Base-by-base conservation (phyloP, 2,329 filamentous ascomycete genomes). In the Cordyceps tenuipes region DNA sequence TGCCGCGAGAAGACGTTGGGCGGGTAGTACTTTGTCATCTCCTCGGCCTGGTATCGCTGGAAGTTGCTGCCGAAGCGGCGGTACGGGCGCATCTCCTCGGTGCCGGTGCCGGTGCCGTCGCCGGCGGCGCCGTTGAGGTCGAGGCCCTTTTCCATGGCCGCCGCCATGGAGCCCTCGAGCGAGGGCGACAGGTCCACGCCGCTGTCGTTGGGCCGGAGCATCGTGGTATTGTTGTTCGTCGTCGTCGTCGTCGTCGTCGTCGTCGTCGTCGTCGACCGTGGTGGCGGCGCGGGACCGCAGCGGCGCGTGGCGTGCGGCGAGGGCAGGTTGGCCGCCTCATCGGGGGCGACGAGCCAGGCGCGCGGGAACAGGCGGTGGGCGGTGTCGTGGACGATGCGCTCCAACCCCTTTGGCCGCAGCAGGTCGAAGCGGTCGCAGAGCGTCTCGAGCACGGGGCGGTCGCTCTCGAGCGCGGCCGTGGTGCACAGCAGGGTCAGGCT, bases 11-110 rank as follows among this genome's bases (percentile, higher is more conserved):
- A 93, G 6, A 77, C 76, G 0, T 77, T 75, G 1, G 79, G 74
- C 61, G 88, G 79, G 17, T 78, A 74, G 19, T 88, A 80, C 76
- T 96, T 96, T 68, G 77, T 78, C 63, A 95, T 72, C 72, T 96
- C 90, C 65, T 87, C 84, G 0, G 91, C 91, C 29, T 88, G 86
- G 68, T 91, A 93, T 5, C 91, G 86, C 75, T 94, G 88, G 61
- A 85, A 91, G 69, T 93, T 94, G 57, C 79, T 90, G 5, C 81
- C 81, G 71, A 94, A 96, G 9, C 71, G 73, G 43, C 77, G 66
- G 60, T 84, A 84, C 57, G 66, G 63, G 2, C 65, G 66, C 43
- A 67, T 64, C n/a, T 62, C 63, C n/a, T 60, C 57, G n/a, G 63
- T 65, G 39, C n/a, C 56, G n/a, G 13, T 31, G 15, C 19, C 34